Percentiles rank a stretch among this genome's conserved stretches.
These are phyloP conservation scores for Cardamine chenopodiifolia DNA, from an alignment of 345 rosid species.

Conservation along the genomic window DNA sequence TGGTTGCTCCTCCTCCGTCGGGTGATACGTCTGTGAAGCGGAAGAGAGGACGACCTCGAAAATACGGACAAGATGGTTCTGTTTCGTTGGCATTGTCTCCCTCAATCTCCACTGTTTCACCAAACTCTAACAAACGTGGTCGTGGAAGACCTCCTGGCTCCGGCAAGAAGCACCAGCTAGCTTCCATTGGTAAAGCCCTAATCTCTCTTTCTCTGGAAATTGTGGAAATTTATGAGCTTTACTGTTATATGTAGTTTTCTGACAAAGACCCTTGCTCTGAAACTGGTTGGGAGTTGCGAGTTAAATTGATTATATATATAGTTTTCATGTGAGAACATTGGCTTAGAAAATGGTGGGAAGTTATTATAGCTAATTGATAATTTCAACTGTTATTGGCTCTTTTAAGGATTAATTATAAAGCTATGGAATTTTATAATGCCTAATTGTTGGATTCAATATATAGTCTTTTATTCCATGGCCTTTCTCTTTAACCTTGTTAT, in stretches of 20 bases:
- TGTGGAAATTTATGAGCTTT: background rate
- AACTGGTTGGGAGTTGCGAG: background rate
- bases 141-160: conserved; percentile 93
- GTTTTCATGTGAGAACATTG: conserved; percentile 2
- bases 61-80: conserved; percentile 79
- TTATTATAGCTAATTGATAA: conserved; percentile 5
- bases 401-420: conserved; percentile 18
- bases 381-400: conserved; percentile 10
- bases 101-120: conserved; percentile 43
- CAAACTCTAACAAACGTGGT: conserved; percentile 74
- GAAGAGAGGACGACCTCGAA: conserved; percentile 92
- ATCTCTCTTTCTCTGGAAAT: background rate
- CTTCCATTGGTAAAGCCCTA: conserved; percentile 61
- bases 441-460: conserved; percentile 1
- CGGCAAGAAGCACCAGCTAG: conserved; percentile 74
- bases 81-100: conserved; percentile 85
- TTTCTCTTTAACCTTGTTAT: background rate
- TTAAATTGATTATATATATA: background rate
- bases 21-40: conserved; percentile 58
- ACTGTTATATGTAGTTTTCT: conserved; percentile 1
- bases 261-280: background rate
- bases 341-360: conserved; percentile 25
- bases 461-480: conserved; percentile 17
- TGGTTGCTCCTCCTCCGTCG: conserved; percentile 54
- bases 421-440: conserved; percentile 29